Percentiles rank a stretch among this genome's conserved stretches.
Evolutionary conservation across 2,329 filamentous ascomycete species (phyloP).

Genomic region (Tolypocladium paradoxum): DNA sequence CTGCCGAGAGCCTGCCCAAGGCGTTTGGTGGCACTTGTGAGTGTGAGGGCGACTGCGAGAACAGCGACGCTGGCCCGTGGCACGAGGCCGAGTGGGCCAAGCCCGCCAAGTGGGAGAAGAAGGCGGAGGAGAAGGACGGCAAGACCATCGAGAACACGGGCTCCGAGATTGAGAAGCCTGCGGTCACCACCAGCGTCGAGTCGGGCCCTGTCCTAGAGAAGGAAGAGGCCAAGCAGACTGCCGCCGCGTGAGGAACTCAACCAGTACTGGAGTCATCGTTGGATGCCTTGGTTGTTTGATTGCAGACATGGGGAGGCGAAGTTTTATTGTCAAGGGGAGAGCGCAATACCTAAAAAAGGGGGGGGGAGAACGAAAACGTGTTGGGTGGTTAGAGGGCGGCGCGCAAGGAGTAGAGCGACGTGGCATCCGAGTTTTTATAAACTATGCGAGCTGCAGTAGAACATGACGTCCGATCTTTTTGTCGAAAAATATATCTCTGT

Average conservation of each 20-base stretch:
- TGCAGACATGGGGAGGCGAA: background rate
- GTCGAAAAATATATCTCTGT: background rate
- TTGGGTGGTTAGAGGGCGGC: background rate
- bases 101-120: slow-evolving; percentile 53
- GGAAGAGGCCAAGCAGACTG: slow-evolving; percentile 21
- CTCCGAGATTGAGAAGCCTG: slow-evolving; percentile 23
- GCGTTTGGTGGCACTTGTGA: slow-evolving; percentile 75
- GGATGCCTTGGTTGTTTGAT: background rate
- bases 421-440: background rate
- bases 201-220: slow-evolving; percentile 20
- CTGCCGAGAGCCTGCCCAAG: slow-evolving; percentile 80
- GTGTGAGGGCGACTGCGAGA: slow-evolving; percentile 70
- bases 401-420: background rate
- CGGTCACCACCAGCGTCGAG: slow-evolving; percentile 17
- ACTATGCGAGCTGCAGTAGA: background rate
- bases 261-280: background rate
- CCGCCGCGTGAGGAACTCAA: slow-evolving; percentile 3
- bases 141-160: slow-evolving; percentile 28
- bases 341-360: background rate
- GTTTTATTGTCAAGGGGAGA: background rate
- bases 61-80: slow-evolving; percentile 91
- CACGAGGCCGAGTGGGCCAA: slow-evolving; percentile 56
- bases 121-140: slow-evolving; percentile 25
- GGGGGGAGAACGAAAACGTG: background rate
- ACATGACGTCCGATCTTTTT: background rate